Evolutionary conservation across 2,329 filamentous ascomycete species (phyloP).

Genomic region (Colletotrichum viniferum): DNA sequence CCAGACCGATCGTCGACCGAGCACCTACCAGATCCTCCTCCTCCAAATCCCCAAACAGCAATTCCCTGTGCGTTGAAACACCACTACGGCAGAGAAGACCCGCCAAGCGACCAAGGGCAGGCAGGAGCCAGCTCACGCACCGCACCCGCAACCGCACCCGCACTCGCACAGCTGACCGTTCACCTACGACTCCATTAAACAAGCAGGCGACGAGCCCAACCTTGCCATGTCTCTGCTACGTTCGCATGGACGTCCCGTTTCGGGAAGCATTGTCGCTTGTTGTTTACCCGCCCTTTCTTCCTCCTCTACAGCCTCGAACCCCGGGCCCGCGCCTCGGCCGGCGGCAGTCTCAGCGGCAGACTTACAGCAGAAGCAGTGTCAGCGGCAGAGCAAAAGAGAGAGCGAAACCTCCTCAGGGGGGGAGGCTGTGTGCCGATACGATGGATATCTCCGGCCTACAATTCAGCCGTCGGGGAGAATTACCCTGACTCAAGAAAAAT

Average conservation of each 20-base stretch:
- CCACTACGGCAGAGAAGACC: neutral
- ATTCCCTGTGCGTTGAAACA: conserved; percentile 19
- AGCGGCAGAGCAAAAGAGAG: neutral
- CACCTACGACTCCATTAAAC: neutral
- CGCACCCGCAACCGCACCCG: conserved; percentile 13
- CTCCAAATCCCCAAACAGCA: neutral
- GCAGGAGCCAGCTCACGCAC: conserved; percentile 9
- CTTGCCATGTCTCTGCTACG: neutral
- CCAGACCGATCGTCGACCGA: neutral
- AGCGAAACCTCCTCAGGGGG: neutral
- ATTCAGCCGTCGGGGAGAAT: neutral
- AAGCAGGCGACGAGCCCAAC: neutral
- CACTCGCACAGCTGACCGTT: neutral
- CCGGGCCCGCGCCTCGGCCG: neutral
- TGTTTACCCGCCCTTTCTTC: neutral
- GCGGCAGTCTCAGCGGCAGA: neutral
- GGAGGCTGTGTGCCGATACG: neutral
- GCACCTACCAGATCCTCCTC: neutral
- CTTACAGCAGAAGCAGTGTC: neutral
- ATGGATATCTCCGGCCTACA: neutral
- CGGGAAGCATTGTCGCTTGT: conserved; percentile 1
- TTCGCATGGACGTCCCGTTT: conserved; percentile 19
- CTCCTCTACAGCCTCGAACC: neutral
- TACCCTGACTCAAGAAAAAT: neutral
- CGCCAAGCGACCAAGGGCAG: neutral